Percentiles rank a stretch among this genome's conserved stretches.
These are phyloP conservation scores for Dipteronia sinensis DNA, from an alignment of 345 rosid genomes.

Conservation along the genomic window DNA sequence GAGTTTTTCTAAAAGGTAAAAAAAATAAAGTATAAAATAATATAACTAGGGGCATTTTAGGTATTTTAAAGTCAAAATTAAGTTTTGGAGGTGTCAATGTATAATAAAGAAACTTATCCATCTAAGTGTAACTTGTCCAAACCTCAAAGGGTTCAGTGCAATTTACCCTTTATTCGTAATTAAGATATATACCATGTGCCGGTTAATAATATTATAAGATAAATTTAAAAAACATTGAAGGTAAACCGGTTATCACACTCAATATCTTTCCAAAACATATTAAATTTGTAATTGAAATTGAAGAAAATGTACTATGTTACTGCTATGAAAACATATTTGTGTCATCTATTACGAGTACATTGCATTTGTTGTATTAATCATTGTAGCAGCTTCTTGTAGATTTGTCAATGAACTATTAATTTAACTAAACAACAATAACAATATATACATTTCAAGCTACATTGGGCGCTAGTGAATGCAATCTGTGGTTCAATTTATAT, in stretches of 20 bases:
- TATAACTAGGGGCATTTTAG: too few relatives aligned
- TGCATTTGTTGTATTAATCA: background rate
- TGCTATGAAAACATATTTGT: background rate
- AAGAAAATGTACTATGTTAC: background rate
- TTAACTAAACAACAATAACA: constrained; percentile 52
- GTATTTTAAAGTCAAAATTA: too few relatives aligned
- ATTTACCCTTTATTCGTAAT: too few relatives aligned
- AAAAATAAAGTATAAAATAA: too few relatives aligned
- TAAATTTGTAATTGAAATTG: background rate
- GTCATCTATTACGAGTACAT: background rate
- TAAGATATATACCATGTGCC: too few relatives aligned
- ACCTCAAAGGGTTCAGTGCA: too few relatives aligned
- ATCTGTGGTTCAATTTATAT: too few relatives aligned
- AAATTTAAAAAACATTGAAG: background rate
- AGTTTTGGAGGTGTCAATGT: too few relatives aligned
- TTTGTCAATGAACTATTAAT: background rate
- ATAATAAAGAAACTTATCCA: too few relatives aligned
- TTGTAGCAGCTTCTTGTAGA: constrained; percentile 10
- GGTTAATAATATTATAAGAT: background rate
- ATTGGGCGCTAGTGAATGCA: too few relatives aligned
- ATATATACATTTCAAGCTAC: constrained; percentile 77
- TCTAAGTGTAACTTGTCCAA: too few relatives aligned
- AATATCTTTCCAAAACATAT: background rate
- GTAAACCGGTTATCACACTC: background rate
- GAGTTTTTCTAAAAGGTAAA: too few relatives aligned